Conservation (phyloP, 1,284 basidiomycete genomes). For the Pascua sp. region DNA sequence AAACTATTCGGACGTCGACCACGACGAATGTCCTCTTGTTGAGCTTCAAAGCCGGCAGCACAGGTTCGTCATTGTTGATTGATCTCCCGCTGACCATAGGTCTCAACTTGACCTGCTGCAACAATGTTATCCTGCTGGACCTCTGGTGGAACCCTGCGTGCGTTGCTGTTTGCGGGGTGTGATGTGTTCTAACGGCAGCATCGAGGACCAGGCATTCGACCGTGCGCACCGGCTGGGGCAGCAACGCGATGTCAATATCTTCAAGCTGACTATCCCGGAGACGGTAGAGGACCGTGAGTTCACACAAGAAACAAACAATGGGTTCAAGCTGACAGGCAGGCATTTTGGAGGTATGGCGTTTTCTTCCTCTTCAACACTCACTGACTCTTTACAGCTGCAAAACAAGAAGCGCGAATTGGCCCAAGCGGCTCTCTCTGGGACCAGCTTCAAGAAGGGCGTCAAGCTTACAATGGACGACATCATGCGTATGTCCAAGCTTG, state of each 20-base stretch:
- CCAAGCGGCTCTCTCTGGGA: slow-evolving; percentile 78
- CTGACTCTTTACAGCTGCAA: slow-evolving; percentile 67
- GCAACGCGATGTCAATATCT: slow-evolving; percentile 79
- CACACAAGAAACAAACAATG: background rate
- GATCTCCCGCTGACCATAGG: too few species aligned
- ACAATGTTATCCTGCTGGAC: slow-evolving; percentile 87
- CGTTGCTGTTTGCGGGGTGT: slow-evolving; percentile 14
- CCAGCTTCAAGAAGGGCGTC: slow-evolving; percentile 78
- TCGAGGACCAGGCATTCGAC: slow-evolving; percentile 88
- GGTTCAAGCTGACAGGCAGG: too few species aligned
- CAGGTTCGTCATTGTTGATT: slow-evolving; percentile 58
- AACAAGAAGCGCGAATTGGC: slow-evolving; percentile 82
- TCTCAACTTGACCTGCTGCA: slow-evolving; percentile 92
- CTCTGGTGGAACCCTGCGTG: slow-evolving; percentile 89
- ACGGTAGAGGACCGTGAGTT: slow-evolving; percentile 91
- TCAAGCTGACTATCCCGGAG: slow-evolving; percentile 82
- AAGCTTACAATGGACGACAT: slow-evolving; percentile 80
- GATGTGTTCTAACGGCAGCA: slow-evolving; percentile 24
- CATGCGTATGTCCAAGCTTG: slow-evolving; percentile 56
- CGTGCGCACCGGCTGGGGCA: slow-evolving; percentile 85
- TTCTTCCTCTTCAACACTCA: slow-evolving; percentile 10
- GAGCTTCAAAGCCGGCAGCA: slow-evolving; percentile 93
- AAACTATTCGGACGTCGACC: slow-evolving; percentile 64
- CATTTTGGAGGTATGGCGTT: slow-evolving; percentile 3
- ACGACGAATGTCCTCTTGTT: slow-evolving; percentile 76